phyloP scores from a whole-genome alignment of 306 rosid species.

The Morella rubra region DNA sequence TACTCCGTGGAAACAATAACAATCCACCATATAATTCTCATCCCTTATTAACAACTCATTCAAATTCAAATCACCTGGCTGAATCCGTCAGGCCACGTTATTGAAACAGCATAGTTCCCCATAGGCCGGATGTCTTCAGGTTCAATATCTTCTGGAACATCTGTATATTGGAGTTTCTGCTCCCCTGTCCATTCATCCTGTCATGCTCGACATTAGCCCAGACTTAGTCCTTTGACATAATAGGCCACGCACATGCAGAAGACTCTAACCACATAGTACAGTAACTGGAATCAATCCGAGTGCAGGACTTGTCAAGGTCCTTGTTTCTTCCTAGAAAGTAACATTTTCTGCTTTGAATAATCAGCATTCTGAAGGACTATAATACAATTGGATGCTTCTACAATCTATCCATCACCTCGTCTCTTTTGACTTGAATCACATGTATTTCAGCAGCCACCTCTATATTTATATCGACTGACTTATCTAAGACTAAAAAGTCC shows the following conservation, averaged over 20 bases:
- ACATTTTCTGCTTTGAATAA: slow-evolving; percentile 22
- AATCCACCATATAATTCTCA: slow-evolving; percentile 1
- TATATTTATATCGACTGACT: slow-evolving; percentile 13
- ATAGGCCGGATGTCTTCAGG: slow-evolving; percentile 90
- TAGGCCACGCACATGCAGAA: slow-evolving; percentile 7
- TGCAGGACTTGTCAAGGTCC: slow-evolving; percentile 21
- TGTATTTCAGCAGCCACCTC: slow-evolving; percentile 24
- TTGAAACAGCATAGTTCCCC: slow-evolving; percentile 94
- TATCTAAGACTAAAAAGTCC: slow-evolving; percentile 16
- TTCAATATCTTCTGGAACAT: slow-evolving; percentile 86
- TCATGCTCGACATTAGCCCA: slow-evolving; percentile 24
- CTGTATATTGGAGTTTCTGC: slow-evolving; percentile 79
- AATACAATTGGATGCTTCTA: slow-evolving; percentile 14
- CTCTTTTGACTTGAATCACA: slow-evolving; percentile 12
- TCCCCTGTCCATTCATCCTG: slow-evolving; percentile 98
- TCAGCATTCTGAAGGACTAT: slow-evolving; percentile 13
- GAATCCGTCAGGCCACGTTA: slow-evolving; percentile 94
- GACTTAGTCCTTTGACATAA: slow-evolving; percentile 24
- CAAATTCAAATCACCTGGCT: slow-evolving; percentile 61
- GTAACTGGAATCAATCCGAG: slow-evolving; percentile 12
- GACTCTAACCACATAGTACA: slow-evolving; percentile 3
- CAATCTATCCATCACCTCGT: slow-evolving; percentile 20
- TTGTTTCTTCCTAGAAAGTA: slow-evolving; percentile 36
- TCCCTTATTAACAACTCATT: slow-evolving; percentile 1
- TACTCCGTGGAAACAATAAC: not conserved